Evolutionary conservation across 148 eudicot species (phyloP), one percentile per base, ranked within the genome.

Genomic region (Silene uniflora): DNA sequence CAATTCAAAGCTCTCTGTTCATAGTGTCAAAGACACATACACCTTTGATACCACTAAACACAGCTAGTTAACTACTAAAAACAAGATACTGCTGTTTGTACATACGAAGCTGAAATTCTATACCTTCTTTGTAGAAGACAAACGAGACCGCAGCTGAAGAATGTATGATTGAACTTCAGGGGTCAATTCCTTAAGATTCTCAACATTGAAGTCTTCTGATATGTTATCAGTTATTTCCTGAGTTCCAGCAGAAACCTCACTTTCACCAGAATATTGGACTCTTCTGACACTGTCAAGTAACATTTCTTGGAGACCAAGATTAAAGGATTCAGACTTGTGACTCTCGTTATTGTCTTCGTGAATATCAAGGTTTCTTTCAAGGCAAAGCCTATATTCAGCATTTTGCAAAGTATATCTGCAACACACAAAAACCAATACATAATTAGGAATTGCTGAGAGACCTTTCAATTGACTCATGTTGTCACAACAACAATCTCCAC

Each of bases 351-450:
- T 62, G 73, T 82, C 91, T 56, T 84, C 96, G 58, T 86, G 68
- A 22, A 87, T 85, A 62, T 83, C 98, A 82, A 94, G 87, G 84
- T 87, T 94, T 81, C 83, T 91, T 78, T 94, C 97, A 71, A 94
- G 92, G 75, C 93, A 91, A 62, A 94, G 97, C 86, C 98, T 90
- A 75, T 90, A 90, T 83, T 94, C 98, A 75, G 97, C 98, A 90
- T 94, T 94, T 73, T 90, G 80, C 71, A 94, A 82, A 47, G 98
- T 91, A 86, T 94, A 91, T 83, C 98, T 94, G 92, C 84, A 87
- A 44, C 61, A 58, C 44, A 56, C 9, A 44, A 13, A 17, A 80
- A 22, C 1, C 10, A 5, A 12, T 23, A 13, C 63, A 22, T 27
- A 12, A 67, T 8, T 39, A 13, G 23, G 16, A 62, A 47, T 65